Percentiles rank a stretch among this genome's conserved stretches.
phyloP scores from a whole-genome alignment of 78 protist genomes.

The Chrysochromulina tobinii region DNA sequence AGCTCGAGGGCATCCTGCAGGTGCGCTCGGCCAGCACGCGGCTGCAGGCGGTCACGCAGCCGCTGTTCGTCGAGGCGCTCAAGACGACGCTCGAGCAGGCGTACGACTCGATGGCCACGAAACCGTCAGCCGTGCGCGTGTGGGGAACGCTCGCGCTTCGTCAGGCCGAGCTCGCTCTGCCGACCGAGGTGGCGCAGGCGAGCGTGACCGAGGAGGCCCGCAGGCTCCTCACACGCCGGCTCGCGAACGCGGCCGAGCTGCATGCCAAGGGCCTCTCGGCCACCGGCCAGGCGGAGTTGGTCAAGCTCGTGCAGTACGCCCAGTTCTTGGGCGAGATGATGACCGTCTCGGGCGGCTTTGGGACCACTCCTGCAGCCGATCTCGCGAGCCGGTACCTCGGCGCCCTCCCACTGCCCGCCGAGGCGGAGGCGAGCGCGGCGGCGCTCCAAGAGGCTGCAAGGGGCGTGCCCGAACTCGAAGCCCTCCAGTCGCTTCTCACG shows the following conservation, averaged over 20 bases:
- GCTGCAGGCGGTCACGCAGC: not conserved
- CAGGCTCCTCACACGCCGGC: not conserved
- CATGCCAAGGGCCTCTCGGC: not conserved
- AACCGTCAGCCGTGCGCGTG: no score
- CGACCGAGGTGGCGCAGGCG: not conserved
- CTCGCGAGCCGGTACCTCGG: no score
- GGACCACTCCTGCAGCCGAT: not conserved
- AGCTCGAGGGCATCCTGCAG: conserved; percentile 6
- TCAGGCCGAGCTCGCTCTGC: not conserved
- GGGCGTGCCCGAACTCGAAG: not conserved
- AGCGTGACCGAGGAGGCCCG: not conserved
- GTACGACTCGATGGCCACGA: no score
- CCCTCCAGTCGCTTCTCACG: not conserved
- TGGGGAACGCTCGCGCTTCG: not conserved
- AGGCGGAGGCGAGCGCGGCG: no score
- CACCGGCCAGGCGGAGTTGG: not conserved
- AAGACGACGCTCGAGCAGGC: not conserved
- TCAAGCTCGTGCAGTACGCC: not conserved
- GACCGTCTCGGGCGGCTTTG: not conserved
- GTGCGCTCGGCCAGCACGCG: not conserved
- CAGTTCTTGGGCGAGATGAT: not conserved
- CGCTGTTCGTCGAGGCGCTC: not conserved
- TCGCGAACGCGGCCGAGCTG: not conserved
- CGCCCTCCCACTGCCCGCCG: no score
- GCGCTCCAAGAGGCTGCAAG: not conserved